A percentile compares a stretch with the other conserved stretches of the same genome.
These are phyloP conservation scores for Chaetomium tenue DNA, from an alignment of 495 filamentous ascomycete species.

Conservation along the genomic window DNA sequence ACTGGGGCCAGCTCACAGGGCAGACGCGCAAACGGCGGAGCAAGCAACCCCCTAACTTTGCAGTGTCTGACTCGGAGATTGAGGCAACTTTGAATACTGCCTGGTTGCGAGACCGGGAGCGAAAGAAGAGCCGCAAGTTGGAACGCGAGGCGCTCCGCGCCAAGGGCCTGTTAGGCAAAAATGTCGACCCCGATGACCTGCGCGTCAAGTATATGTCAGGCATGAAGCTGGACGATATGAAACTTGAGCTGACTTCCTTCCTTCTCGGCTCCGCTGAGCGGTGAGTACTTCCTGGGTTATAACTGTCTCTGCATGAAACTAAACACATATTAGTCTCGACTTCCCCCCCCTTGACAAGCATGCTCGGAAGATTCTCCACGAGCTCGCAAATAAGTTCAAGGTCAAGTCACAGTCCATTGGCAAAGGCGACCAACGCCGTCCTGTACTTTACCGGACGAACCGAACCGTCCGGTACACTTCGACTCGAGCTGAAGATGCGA, in stretches of 20 bases:
- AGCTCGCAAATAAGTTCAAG: conserved; percentile 64
- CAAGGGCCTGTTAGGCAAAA: conserved; percentile 73
- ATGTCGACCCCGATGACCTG: conserved; percentile 60
- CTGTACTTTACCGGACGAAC: conserved; percentile 71
- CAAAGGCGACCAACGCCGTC: conserved; percentile 67
- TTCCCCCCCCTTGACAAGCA: conserved; percentile 82
- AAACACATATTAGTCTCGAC: conserved; percentile 55
- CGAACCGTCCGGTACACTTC: conserved; percentile 57
- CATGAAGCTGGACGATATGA: conserved; percentile 68
- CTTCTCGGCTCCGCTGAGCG: conserved; percentile 60
- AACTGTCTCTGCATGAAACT: not conserved
- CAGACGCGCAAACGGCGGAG: conserved; percentile 51
- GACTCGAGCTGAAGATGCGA: conserved; percentile 38
- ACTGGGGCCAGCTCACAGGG: conserved; percentile 60
- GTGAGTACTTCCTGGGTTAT: conserved; percentile 44
- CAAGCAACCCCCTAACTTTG: conserved; percentile 49
- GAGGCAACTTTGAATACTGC: conserved; percentile 56
- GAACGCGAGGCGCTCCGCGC: conserved; percentile 75
- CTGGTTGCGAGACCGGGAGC: conserved; percentile 76
- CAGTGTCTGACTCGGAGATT: conserved; percentile 73
- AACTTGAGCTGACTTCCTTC: conserved; percentile 68
- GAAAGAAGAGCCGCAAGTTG: conserved; percentile 75
- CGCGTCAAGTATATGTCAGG: conserved; percentile 70
- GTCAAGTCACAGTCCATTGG: conserved; percentile 84
- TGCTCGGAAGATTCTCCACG: conserved; percentile 72